Evolutionary conservation across 2,329 filamentous ascomycete genomes (phyloP), one percentile per base, ranked within the genome.

Genomic region (Blastomyces silverae): DNA sequence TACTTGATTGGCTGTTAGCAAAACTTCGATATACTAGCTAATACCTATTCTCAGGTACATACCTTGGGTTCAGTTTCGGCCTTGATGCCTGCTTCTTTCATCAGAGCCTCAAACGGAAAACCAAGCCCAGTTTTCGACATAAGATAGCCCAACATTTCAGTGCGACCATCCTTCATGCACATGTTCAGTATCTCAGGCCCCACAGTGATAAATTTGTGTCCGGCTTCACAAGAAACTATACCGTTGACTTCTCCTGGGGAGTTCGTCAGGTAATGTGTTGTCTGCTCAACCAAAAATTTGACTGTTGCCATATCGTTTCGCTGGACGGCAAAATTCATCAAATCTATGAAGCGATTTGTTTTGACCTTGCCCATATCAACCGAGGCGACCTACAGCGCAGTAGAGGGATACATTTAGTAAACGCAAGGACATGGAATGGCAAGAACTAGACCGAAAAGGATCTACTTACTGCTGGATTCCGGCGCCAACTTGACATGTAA

Each of bases 91-190:
- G 81, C 86, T 67, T 83, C 83, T 76, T 86, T 83, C 62, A 89
- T 82, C 4, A 92, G 77, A n/a, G 84, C 77, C 63, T 89, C 84
- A 0, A 91, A 77, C 0, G 89, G 87, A 64, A 91, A 82, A 0
- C 88, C 88, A 2, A 85, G 85, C 2, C 89, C 89, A 13, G 84
- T 84, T 17, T 79, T 78, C 5, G 48, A 53, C 61, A 62, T 56
- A 66, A 89, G 81, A 63, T 85, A 79, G 0, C 82, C 81, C 3
- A 92, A 78, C 46, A 89, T 79, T 39, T 84, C 77, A 0, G 82
- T 82, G 34, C 83, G 82, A 20, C 79, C 77, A n/a, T 76, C 69
- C 6, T 71, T 66, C 6, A 28, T 1, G 7, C 39, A 82, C 74
- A 0, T 66, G 8, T 71, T 39, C 64, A 80, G 76, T 59, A 75